Percentiles rank a stretch among this genome's conserved stretches.
These are phyloP conservation scores for Penicillium brevicompactum DNA, from an alignment of 2,329 filamentous ascomycete species.

Conservation along the genomic window DNA sequence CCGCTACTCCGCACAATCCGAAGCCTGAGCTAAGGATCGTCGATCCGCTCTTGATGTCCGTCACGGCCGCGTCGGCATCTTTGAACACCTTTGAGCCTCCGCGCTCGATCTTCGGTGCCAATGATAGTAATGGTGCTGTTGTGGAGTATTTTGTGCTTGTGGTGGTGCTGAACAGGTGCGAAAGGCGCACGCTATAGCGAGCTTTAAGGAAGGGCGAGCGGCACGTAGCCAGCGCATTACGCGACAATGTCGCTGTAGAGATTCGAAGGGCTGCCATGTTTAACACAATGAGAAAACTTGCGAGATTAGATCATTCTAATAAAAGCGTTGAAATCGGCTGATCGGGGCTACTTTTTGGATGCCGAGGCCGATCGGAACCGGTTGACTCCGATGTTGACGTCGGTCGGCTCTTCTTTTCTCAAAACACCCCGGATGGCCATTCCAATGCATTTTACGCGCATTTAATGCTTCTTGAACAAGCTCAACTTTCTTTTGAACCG, in stretches of 20 bases:
- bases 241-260: slow-evolving; percentile 25
- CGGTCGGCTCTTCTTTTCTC: slow-evolving; percentile 7
- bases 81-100: slow-evolving; percentile 40
- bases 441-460: no score
- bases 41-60: slow-evolving; percentile 69
- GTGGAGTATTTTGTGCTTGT: slow-evolving; percentile 24
- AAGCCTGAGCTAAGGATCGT: slow-evolving; percentile 77
- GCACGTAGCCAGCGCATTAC: slow-evolving; percentile 24
- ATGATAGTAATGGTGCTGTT: slow-evolving; percentile 15
- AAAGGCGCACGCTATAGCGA: slow-evolving; percentile 15
- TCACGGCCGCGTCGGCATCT: slow-evolving; percentile 67
- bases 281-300: not conserved
- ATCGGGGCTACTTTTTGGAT: slow-evolving; percentile 16
- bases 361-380: slow-evolving; percentile 5
- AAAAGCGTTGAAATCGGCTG: slow-evolving; percentile 8
- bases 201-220: slow-evolving; percentile 26
- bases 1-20: slow-evolving; percentile 76
- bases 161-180: slow-evolving; percentile 5
- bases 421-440: no score
- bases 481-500: not conserved
- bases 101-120: slow-evolving; percentile 32
- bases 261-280: slow-evolving; percentile 31
- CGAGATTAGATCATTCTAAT: slow-evolving; percentile 4
- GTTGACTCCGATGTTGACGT: slow-evolving; percentile 6
- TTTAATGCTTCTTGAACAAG: not conserved